phyloP scores from a whole-genome alignment of 768 basidiomycete species.

The Kwoniella europaea region DNA sequence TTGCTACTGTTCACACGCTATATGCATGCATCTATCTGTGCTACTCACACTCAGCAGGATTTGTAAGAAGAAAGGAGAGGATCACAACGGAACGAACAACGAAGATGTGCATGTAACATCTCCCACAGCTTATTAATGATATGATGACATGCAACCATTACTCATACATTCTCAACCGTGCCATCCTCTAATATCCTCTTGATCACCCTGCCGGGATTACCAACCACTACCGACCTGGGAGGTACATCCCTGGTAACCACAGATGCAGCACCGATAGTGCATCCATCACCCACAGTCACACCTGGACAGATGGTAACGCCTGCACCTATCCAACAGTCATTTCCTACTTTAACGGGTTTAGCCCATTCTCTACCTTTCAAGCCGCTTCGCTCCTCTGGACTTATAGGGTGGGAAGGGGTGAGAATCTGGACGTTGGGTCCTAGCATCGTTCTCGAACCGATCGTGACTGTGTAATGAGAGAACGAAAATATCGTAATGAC shows the following conservation, averaged over 20 bases:
- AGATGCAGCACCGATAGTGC: slow-evolving; percentile 54
- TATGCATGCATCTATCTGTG: neutral
- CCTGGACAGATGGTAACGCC: slow-evolving; percentile 51
- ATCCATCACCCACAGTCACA: slow-evolving; percentile 56
- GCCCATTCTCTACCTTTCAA: slow-evolving; percentile 53
- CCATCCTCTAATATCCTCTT: slow-evolving; percentile 52
- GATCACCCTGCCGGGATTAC: slow-evolving; percentile 57
- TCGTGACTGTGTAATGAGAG: slow-evolving; percentile 32
- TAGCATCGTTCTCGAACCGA: slow-evolving; percentile 54
- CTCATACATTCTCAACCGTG: slow-evolving; percentile 20
- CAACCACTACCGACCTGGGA: slow-evolving; percentile 52
- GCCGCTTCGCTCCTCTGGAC: slow-evolving; percentile 54
- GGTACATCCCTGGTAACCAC: slow-evolving; percentile 56
- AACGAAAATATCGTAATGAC: neutral
- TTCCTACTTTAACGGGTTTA: slow-evolving; percentile 53
- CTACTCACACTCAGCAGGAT: too few species aligned
- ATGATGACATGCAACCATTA: neutral
- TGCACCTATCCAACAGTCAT: slow-evolving; percentile 60
- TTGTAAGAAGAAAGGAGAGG: too few species aligned
- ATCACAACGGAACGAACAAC: too few species aligned
- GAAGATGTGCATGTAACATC: too few species aligned
- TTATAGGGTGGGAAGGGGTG: slow-evolving; percentile 47
- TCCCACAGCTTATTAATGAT: neutral
- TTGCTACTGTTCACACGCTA: neutral
- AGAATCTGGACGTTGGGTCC: slow-evolving; percentile 54